phyloP scores from a whole-genome alignment of 2,329 filamentous ascomycete genomes.

The Aureobasidium sp. region DNA sequence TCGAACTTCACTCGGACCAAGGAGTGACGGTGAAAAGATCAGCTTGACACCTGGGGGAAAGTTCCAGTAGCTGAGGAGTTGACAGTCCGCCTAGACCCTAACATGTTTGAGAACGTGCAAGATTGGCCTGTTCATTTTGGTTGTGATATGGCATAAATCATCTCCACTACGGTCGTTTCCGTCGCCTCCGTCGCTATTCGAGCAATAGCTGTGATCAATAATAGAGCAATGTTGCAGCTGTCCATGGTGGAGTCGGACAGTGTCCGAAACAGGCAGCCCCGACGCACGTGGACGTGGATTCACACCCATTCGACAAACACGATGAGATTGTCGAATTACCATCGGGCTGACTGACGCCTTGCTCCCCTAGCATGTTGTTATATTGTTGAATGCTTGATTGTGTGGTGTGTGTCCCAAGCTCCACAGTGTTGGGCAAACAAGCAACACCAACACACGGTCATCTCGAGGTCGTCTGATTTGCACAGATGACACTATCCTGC shows the following conservation, averaged over 20 bases:
- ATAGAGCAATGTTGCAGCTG: too few relatives aligned
- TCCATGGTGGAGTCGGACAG: neutral
- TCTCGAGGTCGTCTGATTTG: neutral
- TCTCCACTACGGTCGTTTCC: too few relatives aligned
- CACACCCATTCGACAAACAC: neutral
- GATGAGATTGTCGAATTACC: neutral
- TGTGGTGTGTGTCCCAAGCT: neutral
- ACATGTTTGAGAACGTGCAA: too few relatives aligned
- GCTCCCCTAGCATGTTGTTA: too few relatives aligned
- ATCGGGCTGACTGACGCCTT: neutral
- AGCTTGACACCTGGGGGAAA: too few relatives aligned
- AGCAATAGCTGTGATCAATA: neutral
- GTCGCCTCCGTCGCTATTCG: neutral
- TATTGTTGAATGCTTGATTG: neutral
- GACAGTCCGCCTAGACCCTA: too few relatives aligned
- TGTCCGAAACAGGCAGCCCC: neutral
- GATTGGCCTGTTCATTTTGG: too few relatives aligned
- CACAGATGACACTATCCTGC: neutral
- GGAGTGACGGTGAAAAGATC: too few relatives aligned
- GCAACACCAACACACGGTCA: neutral
- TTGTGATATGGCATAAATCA: too few relatives aligned
- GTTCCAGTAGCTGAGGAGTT: too few relatives aligned
- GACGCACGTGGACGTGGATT: neutral
- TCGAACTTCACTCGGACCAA: too few relatives aligned
- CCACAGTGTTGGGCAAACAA: neutral